Conservation (phyloP, 2,329 filamentous ascomycete species). For the Annulohypoxylon truncatum region DNA sequence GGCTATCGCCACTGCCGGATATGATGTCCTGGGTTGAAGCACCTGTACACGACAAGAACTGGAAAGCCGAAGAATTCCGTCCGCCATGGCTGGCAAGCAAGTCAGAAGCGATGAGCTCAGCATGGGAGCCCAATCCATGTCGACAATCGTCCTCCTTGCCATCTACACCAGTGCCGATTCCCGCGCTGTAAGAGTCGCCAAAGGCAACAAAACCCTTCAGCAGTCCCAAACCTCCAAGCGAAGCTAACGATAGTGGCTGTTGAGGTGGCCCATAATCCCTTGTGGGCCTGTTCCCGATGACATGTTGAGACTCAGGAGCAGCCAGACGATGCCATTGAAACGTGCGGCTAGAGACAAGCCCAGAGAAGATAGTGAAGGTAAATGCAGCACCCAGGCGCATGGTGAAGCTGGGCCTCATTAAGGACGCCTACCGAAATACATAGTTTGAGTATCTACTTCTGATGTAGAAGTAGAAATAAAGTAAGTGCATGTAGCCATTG, state of each 20-base stretch:
- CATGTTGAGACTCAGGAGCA: slow-evolving; percentile 35
- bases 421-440: slow-evolving; percentile 13
- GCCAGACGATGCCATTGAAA: slow-evolving; percentile 12
- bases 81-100: slow-evolving; percentile 46
- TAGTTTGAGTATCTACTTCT: slow-evolving; percentile 1
- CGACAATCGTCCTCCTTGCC: slow-evolving; percentile 57
- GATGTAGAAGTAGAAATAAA: slow-evolving; percentile 2
- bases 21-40: slow-evolving; percentile 57
- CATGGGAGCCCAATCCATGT: slow-evolving; percentile 57
- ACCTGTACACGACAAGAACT: slow-evolving; percentile 61
- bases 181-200: slow-evolving; percentile 61
- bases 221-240: not conserved
- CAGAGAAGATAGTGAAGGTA: not conserved
- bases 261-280: slow-evolving; percentile 8
- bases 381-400: slow-evolving; percentile 36
- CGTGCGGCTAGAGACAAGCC: slow-evolving; percentile 9
- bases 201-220: slow-evolving; percentile 55
- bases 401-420: slow-evolving; percentile 27
- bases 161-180: slow-evolving; percentile 59
- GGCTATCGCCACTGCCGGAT: slow-evolving; percentile 51
- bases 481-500: slow-evolving; percentile 1
- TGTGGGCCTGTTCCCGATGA: slow-evolving; percentile 13
- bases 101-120: slow-evolving; percentile 55
- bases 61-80: slow-evolving; percentile 51
- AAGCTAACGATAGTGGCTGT: not conserved